These are phyloP conservation scores for Solanum lignicaule DNA, from an alignment of 257 asterid genomes.

Conservation along the genomic window DNA sequence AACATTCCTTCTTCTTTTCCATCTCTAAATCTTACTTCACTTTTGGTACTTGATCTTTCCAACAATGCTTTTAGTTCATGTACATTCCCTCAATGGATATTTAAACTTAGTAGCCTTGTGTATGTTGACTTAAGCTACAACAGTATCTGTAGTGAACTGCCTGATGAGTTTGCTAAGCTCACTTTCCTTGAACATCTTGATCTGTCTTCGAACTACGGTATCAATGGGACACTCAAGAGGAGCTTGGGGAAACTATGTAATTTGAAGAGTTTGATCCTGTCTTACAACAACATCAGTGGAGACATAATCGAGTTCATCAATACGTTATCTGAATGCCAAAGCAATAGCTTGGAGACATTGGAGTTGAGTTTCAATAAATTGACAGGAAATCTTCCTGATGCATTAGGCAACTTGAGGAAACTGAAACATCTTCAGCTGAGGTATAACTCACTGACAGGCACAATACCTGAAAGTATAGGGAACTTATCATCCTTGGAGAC, in stretches of 20 bases:
- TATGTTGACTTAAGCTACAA: conserved; percentile 5
- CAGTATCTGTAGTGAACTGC: background rate
- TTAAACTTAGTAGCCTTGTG: conserved; percentile 11
- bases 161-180: conserved; percentile 4
- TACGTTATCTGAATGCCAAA: conserved; percentile 14
- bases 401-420: conserved; percentile 14
- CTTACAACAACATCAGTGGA: conserved; percentile 7
- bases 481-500: conserved; percentile 15
- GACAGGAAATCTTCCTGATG: conserved; percentile 8
- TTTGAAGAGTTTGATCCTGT: conserved; percentile 7
- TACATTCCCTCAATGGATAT: conserved; percentile 17
- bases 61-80: conserved; percentile 14
- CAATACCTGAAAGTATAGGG: conserved; percentile 20
- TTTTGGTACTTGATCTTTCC: conserved; percentile 20
- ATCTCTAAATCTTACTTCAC: conserved; percentile 20
- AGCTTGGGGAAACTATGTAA: conserved; percentile 13
- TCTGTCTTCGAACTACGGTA: conserved; percentile 6
- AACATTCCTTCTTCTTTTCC: conserved; percentile 17
- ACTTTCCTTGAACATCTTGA: conserved; percentile 17
- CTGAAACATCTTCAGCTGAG: conserved; percentile 5
- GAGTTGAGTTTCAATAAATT: conserved; percentile 9
- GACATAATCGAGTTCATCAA: background rate
- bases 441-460: conserved; percentile 15
- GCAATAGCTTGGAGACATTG: conserved; percentile 8
- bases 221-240: conserved; percentile 10